Base-by-base conservation (phyloP, 2,329 filamentous ascomycete species). In the Botrytis elliptica region DNA sequence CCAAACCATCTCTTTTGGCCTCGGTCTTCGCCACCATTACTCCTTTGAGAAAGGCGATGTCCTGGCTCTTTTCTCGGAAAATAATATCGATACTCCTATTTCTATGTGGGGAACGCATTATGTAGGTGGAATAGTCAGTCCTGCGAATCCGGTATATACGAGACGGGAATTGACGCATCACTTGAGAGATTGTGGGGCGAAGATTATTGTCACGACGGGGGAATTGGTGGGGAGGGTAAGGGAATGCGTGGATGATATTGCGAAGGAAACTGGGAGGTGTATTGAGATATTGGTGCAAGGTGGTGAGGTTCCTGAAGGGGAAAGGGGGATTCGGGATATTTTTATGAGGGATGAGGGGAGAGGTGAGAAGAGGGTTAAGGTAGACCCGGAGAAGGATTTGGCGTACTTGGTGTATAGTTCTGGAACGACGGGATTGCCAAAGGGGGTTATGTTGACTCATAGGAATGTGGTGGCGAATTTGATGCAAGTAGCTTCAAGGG, bases 401-500 rank as follows among this genome's bases (percentile, higher is more conserved):
- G 83, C 77, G 33, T 98, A 97, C 82, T 98, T 86, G 57, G 87
- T 88, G 74, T 97, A 95, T 83, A 92, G 89, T 75, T 91, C 88
- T 25, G 91, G 93, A 4, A 97, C 94, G 0, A 97, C 94, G 0
- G 93, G 94, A 7, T 85, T 94, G 5, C 93, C 93, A 18, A 97
- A 97, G 81, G 94, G 93, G 20, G 93, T 96, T 29, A 92, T 93
- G 87, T 86, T 78, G 42, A 77, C 73, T 33, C 77, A 79, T 60
- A 22, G 72, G 29, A 79, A 79, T 69, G 62, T 78, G 18, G 76
- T 79, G 38, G 74, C 75, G 52, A 74, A 69, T 60, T 55, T 71
- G 42, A 36, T 38, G 44, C 40, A 46, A 52, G 57, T 64, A 9
- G 38, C 25, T 65, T 52, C 33, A 3, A 44, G 46, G 46, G 36